Evolutionary conservation across 2,329 filamentous ascomycete species (phyloP).

Genomic region (Nigrospora oryzae): DNA sequence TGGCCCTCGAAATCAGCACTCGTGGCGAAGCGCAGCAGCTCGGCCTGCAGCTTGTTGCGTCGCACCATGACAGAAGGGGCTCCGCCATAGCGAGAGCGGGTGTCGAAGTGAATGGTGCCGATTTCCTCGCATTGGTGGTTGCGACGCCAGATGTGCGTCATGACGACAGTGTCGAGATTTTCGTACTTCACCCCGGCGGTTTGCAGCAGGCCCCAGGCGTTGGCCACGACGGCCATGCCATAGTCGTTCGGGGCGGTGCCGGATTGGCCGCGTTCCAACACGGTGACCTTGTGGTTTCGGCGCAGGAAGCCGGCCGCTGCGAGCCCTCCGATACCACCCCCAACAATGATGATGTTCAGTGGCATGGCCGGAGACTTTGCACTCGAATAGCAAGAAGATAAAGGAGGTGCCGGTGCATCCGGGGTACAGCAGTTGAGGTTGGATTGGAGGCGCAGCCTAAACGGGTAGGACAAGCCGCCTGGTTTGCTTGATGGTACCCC

Average conservation of each 20-base stretch:
- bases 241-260: constrained; percentile 11
- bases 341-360: constrained; percentile 12
- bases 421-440: too few relatives aligned
- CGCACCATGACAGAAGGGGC: constrained; percentile 8
- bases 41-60: not conserved
- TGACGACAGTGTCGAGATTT: constrained; percentile 11
- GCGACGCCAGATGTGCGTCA: constrained; percentile 12
- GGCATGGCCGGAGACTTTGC: too few relatives aligned
- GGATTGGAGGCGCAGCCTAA: too few relatives aligned
- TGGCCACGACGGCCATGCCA: constrained; percentile 11
- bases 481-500: too few relatives aligned
- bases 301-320: constrained; percentile 14
- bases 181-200: constrained; percentile 9
- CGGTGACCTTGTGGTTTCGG: constrained; percentile 12
- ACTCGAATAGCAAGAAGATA: too few relatives aligned
- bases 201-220: constrained; percentile 11
- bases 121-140: constrained; percentile 8
- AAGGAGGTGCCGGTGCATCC: too few relatives aligned
- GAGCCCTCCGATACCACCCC: constrained; percentile 13
- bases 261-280: constrained; percentile 12
- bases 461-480: too few relatives aligned
- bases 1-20: not conserved
- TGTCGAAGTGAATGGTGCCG: constrained; percentile 11
- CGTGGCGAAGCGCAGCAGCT: not conserved
- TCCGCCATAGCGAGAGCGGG: constrained; percentile 8